These are phyloP conservation scores for Trichosporon asahii DNA, from an alignment of 1,284 basidiomycete genomes.

Conservation along the genomic window DNA sequence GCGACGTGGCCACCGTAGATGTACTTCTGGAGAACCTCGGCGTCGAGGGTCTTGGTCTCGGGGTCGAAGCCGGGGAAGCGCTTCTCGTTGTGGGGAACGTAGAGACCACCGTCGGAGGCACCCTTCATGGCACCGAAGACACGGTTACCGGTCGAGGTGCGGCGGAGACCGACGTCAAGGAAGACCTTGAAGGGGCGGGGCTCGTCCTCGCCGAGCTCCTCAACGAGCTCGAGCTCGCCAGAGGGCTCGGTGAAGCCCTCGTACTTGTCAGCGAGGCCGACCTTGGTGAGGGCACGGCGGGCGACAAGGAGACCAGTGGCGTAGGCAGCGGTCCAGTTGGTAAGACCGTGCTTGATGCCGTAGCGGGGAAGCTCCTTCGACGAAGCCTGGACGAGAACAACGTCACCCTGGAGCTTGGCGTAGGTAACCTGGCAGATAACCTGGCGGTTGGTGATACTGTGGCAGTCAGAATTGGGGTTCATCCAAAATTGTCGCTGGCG, in stretches of 20 bases:
- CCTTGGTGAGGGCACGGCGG: constrained; percentile 89
- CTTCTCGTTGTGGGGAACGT: constrained; percentile 95
- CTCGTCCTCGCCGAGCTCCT: constrained; percentile 85
- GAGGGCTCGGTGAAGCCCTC: constrained; percentile 91
- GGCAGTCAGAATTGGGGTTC: constrained; percentile 76
- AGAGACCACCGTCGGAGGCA: constrained; percentile 96
- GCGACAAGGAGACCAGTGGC: constrained; percentile 95
- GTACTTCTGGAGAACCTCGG: constrained; percentile 94
- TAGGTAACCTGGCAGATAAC: constrained; percentile 92
- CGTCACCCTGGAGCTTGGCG: constrained; percentile 95
- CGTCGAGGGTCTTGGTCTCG: constrained; percentile 90
- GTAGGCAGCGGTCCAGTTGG: constrained; percentile 98
- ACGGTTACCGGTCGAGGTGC: constrained; percentile 96
- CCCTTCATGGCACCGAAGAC: constrained; percentile 99
- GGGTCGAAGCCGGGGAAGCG: constrained; percentile 98
- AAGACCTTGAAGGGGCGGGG: constrained; percentile 98
- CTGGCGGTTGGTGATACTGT: constrained; percentile 89
- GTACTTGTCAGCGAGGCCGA: constrained; percentile 98
- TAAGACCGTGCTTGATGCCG: constrained; percentile 96
- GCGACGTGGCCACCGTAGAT: constrained; percentile 97
- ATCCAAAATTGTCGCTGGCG: background rate
- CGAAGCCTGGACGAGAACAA: constrained; percentile 79
- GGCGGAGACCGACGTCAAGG: constrained; percentile 97
- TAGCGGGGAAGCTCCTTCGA: constrained; percentile 92
- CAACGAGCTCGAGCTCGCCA: constrained; percentile 77